phyloP scores from a whole-genome alignment of 2,329 filamentous ascomycete genomes.

The Fusarium staphyleae region DNA sequence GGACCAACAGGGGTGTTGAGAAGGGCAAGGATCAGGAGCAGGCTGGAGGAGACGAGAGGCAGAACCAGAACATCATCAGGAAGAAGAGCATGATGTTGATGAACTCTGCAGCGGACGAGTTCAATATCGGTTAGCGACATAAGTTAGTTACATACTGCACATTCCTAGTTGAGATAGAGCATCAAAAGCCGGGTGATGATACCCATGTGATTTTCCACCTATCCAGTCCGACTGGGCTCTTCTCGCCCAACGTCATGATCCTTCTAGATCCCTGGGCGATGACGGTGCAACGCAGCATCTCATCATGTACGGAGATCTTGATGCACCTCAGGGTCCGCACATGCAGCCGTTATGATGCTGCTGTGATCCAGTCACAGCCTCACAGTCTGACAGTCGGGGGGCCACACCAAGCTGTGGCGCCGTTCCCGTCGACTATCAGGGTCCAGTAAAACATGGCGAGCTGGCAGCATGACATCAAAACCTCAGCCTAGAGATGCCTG shows the following conservation, averaged over 20 bases:
- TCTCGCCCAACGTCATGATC: conserved; percentile 15
- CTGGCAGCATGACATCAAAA: conserved; percentile 26
- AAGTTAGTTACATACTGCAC: no score
- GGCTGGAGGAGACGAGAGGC: conserved; percentile 43
- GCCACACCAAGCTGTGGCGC: conserved; percentile 17
- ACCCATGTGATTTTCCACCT: conserved; percentile 6
- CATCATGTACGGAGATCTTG: conserved; percentile 11
- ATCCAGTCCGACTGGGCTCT: not conserved
- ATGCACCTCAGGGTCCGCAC: conserved; percentile 9
- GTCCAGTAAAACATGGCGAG: conserved; percentile 8
- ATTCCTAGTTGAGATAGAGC: conserved; percentile 28
- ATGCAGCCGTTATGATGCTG: conserved; percentile 8
- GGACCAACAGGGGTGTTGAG: conserved; percentile 43
- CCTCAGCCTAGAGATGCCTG: conserved; percentile 20
- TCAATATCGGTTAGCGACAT: conserved; percentile 66
- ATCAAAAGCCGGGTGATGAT: conserved; percentile 28
- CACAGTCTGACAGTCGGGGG: conserved; percentile 26
- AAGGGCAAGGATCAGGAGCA: conserved; percentile 52
- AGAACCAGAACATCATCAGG: conserved; percentile 57
- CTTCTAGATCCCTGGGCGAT: conserved; percentile 5
- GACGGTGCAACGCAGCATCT: conserved; percentile 17
- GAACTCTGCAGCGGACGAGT: conserved; percentile 70
- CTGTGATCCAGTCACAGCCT: conserved; percentile 24
- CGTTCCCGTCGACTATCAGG: conserved; percentile 7
- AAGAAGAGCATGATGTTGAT: conserved; percentile 70